These are phyloP conservation scores for Metschnikowia vanudenii DNA, from an alignment of 805 yeast genomes.

Conservation along the genomic window DNA sequence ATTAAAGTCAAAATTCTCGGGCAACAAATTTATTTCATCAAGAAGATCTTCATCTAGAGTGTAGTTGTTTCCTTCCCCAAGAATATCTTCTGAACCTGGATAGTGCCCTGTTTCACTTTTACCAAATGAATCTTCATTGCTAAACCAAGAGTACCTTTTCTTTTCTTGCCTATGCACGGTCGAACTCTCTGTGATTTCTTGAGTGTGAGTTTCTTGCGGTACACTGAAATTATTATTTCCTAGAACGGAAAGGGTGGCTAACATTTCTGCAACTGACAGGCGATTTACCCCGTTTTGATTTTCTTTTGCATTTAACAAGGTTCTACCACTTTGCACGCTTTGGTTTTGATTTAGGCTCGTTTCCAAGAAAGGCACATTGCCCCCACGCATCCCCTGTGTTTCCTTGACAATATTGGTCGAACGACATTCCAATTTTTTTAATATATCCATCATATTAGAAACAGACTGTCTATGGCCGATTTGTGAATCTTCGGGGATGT, in stretches of 20 bases:
- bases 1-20: constrained; percentile 41
- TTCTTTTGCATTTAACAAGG: not conserved
- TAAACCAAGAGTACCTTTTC: constrained; percentile 30
- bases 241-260: constrained; percentile 26
- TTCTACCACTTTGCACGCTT: not conserved
- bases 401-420: not conserved
- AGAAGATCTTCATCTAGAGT: constrained; percentile 29
- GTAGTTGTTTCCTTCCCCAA: not conserved
- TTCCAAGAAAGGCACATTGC: not conserved
- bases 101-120: constrained; percentile 6
- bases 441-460: constrained; percentile 9
- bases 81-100: constrained; percentile 1
- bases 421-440: constrained; percentile 3
- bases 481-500: not conserved
- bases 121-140: constrained; percentile 26
- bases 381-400: not conserved
- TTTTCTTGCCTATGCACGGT: not conserved
- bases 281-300: constrained; percentile 7
- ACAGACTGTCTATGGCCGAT: not conserved
- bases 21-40: constrained; percentile 37
- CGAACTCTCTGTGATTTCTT: not conserved
- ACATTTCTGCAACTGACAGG: constrained; percentile 29
- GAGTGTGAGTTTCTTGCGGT: not conserved
- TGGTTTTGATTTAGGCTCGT: not conserved
- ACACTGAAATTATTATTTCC: constrained; percentile 13